A percentile compares a stretch with the other conserved stretches of the same genome.
phyloP scores from a whole-genome alignment of 768 basidiomycete genomes.

The Fibroporia radiculosa region DNA sequence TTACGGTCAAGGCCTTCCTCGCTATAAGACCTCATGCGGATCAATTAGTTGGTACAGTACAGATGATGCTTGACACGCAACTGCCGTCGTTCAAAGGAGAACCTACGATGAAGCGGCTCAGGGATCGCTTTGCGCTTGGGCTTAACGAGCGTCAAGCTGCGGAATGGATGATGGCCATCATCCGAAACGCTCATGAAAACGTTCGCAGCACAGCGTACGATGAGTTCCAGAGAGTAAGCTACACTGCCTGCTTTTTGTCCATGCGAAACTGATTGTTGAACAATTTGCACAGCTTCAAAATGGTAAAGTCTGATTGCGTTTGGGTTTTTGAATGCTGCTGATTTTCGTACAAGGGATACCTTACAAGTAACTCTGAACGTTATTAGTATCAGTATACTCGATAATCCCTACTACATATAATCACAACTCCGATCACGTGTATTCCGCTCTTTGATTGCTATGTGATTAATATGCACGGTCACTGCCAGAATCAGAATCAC shows the following conservation, averaged over 20 bases:
- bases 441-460: too few relatives aligned
- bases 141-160: constrained; percentile 88
- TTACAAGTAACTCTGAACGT: constrained; percentile 28
- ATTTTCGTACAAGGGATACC: constrained; percentile 28
- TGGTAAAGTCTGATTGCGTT: constrained; percentile 18
- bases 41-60: constrained; percentile 80
- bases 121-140: constrained; percentile 78
- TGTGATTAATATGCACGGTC: too few relatives aligned
- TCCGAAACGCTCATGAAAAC: constrained; percentile 94
- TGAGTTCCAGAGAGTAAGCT: constrained; percentile 87
- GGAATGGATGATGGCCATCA: constrained; percentile 83
- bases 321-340: neutral
- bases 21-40: constrained; percentile 93
- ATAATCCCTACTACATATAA: too few relatives aligned
- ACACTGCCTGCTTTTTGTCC: constrained; percentile 3
- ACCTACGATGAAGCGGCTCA: constrained; percentile 76
- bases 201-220: constrained; percentile 90
- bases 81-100: constrained; percentile 98
- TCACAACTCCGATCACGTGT: too few relatives aligned
- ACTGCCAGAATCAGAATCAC: too few relatives aligned
- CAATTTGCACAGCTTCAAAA: constrained; percentile 34
- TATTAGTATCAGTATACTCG: too few relatives aligned
- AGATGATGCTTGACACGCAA: constrained; percentile 91
- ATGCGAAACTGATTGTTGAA: constrained; percentile 6
- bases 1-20: constrained; percentile 94